Conservation (phyloP, 2,329 filamentous ascomycete genomes). For the Ceratocystis albifundus region DNA sequence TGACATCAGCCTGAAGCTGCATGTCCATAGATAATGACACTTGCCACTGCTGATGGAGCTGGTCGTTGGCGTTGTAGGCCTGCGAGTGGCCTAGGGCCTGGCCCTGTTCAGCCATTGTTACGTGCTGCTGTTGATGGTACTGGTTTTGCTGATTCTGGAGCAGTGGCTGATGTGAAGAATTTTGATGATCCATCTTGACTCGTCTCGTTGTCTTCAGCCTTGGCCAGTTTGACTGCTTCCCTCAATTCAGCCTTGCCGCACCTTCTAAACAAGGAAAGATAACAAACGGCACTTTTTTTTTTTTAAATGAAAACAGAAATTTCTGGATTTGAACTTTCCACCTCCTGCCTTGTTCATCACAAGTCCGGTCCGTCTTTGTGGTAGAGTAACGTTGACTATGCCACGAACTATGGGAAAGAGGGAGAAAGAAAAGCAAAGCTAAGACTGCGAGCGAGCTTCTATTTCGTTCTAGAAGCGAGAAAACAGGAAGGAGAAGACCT, state of each 20-base stretch:
- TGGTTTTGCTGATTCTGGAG: background rate
- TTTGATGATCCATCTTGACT: background rate
- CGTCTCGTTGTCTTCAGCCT: background rate
- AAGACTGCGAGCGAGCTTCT: background rate
- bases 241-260: background rate
- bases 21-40: conserved; percentile 11
- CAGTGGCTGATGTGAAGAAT: background rate
- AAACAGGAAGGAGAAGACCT: background rate
- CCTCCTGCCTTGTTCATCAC: background rate
- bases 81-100: background rate
- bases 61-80: background rate
- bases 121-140: conserved; percentile 8
- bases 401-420: background rate
- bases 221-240: background rate
- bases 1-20: conserved; percentile 18
- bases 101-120: background rate
- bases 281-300: background rate
- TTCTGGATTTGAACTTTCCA: background rate
- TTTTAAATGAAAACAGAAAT: background rate
- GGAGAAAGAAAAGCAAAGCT: background rate
- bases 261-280: background rate
- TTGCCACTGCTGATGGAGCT: conserved; percentile 2
- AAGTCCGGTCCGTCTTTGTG: background rate
- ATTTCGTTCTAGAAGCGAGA: conserved; percentile 5
- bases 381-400: background rate